Evolutionary conservation across 176 grass and related monocot species (phyloP), one percentile per base, ranked within the genome.

Genomic region (Zea luxurians): DNA sequence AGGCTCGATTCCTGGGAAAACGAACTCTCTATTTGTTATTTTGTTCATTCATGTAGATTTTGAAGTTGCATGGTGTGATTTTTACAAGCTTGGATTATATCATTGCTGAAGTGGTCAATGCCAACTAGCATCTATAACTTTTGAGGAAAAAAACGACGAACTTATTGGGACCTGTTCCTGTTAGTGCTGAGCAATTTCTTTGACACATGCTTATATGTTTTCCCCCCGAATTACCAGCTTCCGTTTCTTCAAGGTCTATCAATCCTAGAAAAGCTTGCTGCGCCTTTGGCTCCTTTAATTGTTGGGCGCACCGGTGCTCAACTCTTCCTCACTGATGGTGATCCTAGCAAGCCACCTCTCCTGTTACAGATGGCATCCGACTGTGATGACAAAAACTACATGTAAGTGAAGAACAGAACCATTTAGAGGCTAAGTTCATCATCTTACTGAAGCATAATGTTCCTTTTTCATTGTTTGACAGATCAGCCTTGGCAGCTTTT

Each of bases 301-400:
- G 79, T 88, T 21, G 91, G 94, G 15, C 82, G 76, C 47, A 97
- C 91, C 73, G 94, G 94, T 85, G 70, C 78, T 68, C 91, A 97
- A 9, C 82, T 97, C 42, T 93, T 93, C 71, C 88, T 97, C 61
- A 93, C 86, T 8, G 94, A 97, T 88, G 94, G 83, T 48, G 86
- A 91, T 76, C 84, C 94, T 66, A 89, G 74, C 75, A 97, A 91
- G 61, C 75, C 82, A 69, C 86, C 91, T 41, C 94, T 97, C 73
- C 82, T 97, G 64, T 75, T 93, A 71, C 70, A 78, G 15, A 93
- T 93, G 91, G 34, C 91, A 83, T 93, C 91, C 86, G 89, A 93
- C 79, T 63, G 46, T 13, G 86, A 86, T 45, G 86, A 90, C 38
- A 86, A 91, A 54, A 85, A 88, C 20, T 93, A 87, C 61, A 86